These are phyloP conservation scores for Globisporangium paroecandrum DNA, from an alignment of 352 stramenopile species.

Conservation along the genomic window DNA sequence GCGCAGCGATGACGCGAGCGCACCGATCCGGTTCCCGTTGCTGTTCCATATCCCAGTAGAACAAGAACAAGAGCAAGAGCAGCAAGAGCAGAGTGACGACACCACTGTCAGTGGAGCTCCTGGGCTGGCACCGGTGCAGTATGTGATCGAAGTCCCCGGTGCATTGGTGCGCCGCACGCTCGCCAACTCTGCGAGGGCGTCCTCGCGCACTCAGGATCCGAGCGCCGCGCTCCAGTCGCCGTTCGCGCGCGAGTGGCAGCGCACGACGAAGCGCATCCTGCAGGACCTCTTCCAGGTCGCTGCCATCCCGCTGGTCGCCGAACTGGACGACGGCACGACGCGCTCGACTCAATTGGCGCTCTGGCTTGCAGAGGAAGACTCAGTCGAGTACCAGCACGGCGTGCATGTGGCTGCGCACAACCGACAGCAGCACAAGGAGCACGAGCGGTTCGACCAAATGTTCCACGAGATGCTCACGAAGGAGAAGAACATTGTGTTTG, in stretches of 20 bases:
- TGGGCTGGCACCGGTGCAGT: conserved; percentile 19
- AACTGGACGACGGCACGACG: conserved; percentile 18
- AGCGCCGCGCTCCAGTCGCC: conserved; percentile 37
- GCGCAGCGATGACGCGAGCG: conserved; percentile 18
- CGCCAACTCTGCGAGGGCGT: conserved; percentile 27
- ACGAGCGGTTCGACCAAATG: conserved; percentile 52
- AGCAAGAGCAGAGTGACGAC: background rate
- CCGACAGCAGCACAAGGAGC: conserved; percentile 32
- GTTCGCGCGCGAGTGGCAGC: conserved; percentile 67
- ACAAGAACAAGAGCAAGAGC: conserved; percentile 1
- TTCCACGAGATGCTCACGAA: conserved; percentile 62
- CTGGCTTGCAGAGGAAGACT: conserved; percentile 50
- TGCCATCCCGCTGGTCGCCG: conserved; percentile 37
- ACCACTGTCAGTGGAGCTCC: background rate
- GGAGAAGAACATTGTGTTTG: conserved; percentile 78
- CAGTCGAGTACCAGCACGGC: conserved; percentile 31
- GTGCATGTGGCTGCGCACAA: conserved; percentile 42
- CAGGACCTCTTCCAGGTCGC: conserved; percentile 59
- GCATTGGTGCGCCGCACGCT: conserved; percentile 56
- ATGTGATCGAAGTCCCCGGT: conserved; percentile 50
- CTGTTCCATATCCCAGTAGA: conserved; percentile 47
- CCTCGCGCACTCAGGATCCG: conserved; percentile 19
- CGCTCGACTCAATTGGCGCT: conserved; percentile 36
- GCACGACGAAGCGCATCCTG: conserved; percentile 54
- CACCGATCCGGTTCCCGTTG: conserved; percentile 48